These are phyloP conservation scores for Lentinula sp. DNA, from an alignment of 768 basidiomycete genomes.

Conservation along the genomic window DNA sequence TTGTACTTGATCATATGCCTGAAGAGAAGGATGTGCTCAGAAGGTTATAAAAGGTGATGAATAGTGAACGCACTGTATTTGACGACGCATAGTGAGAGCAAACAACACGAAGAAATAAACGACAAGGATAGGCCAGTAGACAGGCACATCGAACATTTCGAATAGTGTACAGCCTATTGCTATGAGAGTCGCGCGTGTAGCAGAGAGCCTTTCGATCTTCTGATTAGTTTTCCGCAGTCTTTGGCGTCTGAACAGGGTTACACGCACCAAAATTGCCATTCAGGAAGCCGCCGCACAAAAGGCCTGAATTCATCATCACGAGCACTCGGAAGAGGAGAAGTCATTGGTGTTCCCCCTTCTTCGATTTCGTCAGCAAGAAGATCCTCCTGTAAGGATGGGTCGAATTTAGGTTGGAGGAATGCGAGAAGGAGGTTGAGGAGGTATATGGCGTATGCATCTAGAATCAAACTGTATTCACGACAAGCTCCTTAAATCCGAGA, in stretches of 20 bases:
- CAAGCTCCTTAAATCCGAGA: neutral
- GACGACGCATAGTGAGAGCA: constrained; percentile 89
- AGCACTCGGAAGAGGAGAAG: constrained; percentile 56
- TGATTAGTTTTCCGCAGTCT: neutral
- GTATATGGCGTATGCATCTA: constrained; percentile 92
- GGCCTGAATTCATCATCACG: constrained; percentile 95
- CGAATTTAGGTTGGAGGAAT: constrained; percentile 97
- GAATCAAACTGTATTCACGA: constrained; percentile 7
- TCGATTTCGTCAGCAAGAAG: constrained; percentile 93
- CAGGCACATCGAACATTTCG: constrained; percentile 88
- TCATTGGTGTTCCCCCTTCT: constrained; percentile 58
- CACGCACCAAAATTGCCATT: constrained; percentile 89
- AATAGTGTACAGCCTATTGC: constrained; percentile 79
- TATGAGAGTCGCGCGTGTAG: constrained; percentile 83
- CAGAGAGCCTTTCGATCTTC: constrained; percentile 61
- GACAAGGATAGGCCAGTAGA: constrained; percentile 98
- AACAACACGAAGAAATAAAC: constrained; percentile 96
- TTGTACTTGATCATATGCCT: constrained; percentile 99
- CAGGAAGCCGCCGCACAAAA: constrained; percentile 91
- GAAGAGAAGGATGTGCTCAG: constrained; percentile 9
- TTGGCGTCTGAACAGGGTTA: neutral
- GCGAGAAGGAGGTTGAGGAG: constrained; percentile 93
- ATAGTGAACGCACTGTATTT: constrained; percentile 63
- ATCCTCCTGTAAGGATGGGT: constrained; percentile 93
- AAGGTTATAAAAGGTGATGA: neutral